Base-by-base conservation (phyloP, 1,139 yeast genomes). In the Torulaspora pretoriensis region DNA sequence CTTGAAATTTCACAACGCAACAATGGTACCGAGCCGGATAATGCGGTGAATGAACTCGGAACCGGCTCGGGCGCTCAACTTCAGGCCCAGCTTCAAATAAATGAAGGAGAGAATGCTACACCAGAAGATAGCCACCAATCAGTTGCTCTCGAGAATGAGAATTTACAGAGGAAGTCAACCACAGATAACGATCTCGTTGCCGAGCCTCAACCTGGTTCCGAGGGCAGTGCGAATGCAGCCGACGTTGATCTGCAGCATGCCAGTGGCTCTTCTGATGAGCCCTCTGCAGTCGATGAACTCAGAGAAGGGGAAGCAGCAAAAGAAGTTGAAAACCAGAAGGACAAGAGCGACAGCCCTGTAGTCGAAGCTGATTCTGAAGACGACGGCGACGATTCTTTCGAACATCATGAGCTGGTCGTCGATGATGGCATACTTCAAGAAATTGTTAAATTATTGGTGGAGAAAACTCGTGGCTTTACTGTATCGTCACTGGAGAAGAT, bases 401-500 rank as follows among this genome's bases (percentile, higher is more conserved):
- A 6, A 7, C 4, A 50, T 42, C 54, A 32, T 54, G 68, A 56
- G 44, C 56, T 72, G 36, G 43, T 56, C 6, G 45, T 76, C 8
- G 74, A 77, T 49, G 57, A 48, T 3, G 53, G 45, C 1, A 56
- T 50, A 4, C 49, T 76, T 1, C 53, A 50, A 0, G 28, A 45
- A 1, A 56, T 74, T 16, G 51, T 64, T 26, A 19, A 52, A 1
- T 39, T 49, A 31, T 61, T 82, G 6, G 63, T 72, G 8, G 43
- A 45, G 0, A 54, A 53, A 16, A 78, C 95, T 0, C 70, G 68
- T 10, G 71, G 70, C 16, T 73, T 71, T 51, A 76, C 80, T 3
- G 72, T 92, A n/a, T 95, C 86, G 47, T 71, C 74, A 48, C 69
- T 92, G 31, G 97, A 92, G 65, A 77, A 77, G 39, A 65, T 83